These are phyloP conservation scores for Paramecium octaurelia DNA, from an alignment of 73 alveolate genomes.

Conservation along the genomic window DNA sequence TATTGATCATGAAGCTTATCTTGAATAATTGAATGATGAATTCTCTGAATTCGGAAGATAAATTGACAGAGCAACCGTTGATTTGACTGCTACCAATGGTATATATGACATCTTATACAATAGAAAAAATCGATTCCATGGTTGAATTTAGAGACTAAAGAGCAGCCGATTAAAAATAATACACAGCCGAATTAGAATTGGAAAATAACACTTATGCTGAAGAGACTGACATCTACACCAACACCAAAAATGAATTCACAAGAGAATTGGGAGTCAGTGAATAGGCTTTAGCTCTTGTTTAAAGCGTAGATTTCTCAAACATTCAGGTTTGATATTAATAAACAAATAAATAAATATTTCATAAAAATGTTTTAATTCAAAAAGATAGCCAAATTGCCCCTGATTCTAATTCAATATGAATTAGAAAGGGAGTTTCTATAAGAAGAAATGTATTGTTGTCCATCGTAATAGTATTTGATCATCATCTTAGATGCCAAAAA, in stretches of 20 bases:
- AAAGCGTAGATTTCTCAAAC: conserved; percentile 46
- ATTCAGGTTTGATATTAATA: conserved; percentile 9
- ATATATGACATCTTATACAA: not conserved
- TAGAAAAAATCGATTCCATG: conserved; percentile 36
- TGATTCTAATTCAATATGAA: not conserved
- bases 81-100: conserved; percentile 44
- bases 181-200: conserved; percentile 17
- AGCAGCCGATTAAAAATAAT: not conserved
- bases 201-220: conserved; percentile 50
- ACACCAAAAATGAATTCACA: not conserved
- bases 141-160: conserved; percentile 46
- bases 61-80: conserved; percentile 3
- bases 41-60: conserved; percentile 13
- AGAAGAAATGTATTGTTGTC: conserved; percentile 50
- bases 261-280: conserved; percentile 55
- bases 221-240: conserved; percentile 26
- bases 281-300: conserved; percentile 10
- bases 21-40: conserved; percentile 36
- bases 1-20: conserved; percentile 36
- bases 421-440: conserved; percentile 19
- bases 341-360: not conserved
- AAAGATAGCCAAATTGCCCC: not conserved
- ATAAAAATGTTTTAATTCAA: conserved; percentile 7
- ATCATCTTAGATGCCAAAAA: not conserved
- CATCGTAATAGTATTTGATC: not conserved